phyloP scores from a whole-genome alignment of 1,284 basidiomycete genomes.

The Phellopilus nigrolimitatus region DNA sequence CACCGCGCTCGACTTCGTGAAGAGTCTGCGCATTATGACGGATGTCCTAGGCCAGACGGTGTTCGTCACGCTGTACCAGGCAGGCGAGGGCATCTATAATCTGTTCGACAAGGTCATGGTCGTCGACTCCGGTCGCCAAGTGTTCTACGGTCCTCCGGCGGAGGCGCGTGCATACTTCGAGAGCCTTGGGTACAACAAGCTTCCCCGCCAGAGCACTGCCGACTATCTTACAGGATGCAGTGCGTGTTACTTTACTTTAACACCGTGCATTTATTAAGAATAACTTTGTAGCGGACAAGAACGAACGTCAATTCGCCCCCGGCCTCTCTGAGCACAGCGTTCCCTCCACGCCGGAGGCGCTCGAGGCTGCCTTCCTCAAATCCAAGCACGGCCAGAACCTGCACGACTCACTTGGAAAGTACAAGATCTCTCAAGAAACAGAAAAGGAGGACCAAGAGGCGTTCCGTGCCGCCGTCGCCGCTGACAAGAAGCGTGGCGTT shows the following conservation, averaged over 20 bases:
- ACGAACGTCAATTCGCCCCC: slow-evolving; percentile 80
- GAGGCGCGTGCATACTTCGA: slow-evolving; percentile 79
- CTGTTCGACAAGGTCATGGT: slow-evolving; percentile 80
- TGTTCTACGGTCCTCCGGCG: slow-evolving; percentile 72
- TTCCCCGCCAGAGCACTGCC: slow-evolving; percentile 67
- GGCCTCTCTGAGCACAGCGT: slow-evolving; percentile 62
- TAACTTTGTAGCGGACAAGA: slow-evolving; percentile 54
- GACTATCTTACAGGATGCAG: slow-evolving; percentile 80
- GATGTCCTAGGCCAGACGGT: slow-evolving; percentile 74
- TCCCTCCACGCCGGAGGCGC: slow-evolving; percentile 66
- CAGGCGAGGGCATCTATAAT: slow-evolving; percentile 72
- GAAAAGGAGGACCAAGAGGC: slow-evolving; percentile 66
- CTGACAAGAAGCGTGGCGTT: slow-evolving; percentile 81
- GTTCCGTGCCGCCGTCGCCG: slow-evolving; percentile 72
- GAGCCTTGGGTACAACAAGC: slow-evolving; percentile 66
- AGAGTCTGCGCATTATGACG: slow-evolving; percentile 70
- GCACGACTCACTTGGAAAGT: slow-evolving; percentile 51
- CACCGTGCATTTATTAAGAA: slow-evolving; percentile 17
- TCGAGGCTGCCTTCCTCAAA: slow-evolving; percentile 65
- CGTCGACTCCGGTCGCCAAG: slow-evolving; percentile 77
- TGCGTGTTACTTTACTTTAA: slow-evolving; percentile 9
- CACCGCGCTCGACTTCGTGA: slow-evolving; percentile 78
- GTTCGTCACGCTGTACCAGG: slow-evolving; percentile 82
- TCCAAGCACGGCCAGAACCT: slow-evolving; percentile 51
- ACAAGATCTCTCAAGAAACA: slow-evolving; percentile 58